Base-by-base conservation (phyloP, 345 rosid genomes). In the Eucalyptus caleyi region DNA sequence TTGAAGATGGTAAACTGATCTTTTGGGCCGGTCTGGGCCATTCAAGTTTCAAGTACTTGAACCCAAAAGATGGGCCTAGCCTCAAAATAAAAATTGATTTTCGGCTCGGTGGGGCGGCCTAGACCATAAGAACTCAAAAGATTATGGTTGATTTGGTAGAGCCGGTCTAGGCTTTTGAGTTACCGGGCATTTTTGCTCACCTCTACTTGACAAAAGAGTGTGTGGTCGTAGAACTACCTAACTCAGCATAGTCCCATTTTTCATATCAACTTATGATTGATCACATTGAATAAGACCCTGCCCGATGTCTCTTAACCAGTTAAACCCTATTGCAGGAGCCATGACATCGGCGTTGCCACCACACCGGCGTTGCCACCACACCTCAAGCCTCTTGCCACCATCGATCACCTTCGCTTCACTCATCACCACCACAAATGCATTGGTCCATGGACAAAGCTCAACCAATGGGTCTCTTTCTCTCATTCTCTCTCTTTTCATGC, bases 271-370 rank as follows among this genome's bases (percentile, higher is more conserved):
- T 65, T 65, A n/a, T 4, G 2, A 65, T 65, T 7, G 11, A 65
- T 15, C 19, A n/a, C 37, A 65, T 65, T n/a, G 10, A 4, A n/a
- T 62, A 65, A n/a, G 32, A n/a, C 72, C 72, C 2, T 16, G 3
- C 21, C 0, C 0, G 2, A 65, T 1, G 40, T 65, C 37, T 65
- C 77, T 65, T 65, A 65, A 65, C 40, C 6, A 7, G 3, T 16
- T 65, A 4, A 7, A 30, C 19, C 72, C 72, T 14, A 65, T 65
- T 0, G 11, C 3, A 65, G 34, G 40, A 65, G 19, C 77, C 77
- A n/a, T 65, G 21, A 65, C 21, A 15, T 3, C 5, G 0, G 21
- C 5, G 37, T n/a, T 65, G 77, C 34, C 37, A 32, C 77, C 77
- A 65, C 37, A 15, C 6, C 5, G 0, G 21, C 5, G 37, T n/a